phyloP scores from a whole-genome alignment of 768 basidiomycete species.

The Lyophyllum semitale region DNA sequence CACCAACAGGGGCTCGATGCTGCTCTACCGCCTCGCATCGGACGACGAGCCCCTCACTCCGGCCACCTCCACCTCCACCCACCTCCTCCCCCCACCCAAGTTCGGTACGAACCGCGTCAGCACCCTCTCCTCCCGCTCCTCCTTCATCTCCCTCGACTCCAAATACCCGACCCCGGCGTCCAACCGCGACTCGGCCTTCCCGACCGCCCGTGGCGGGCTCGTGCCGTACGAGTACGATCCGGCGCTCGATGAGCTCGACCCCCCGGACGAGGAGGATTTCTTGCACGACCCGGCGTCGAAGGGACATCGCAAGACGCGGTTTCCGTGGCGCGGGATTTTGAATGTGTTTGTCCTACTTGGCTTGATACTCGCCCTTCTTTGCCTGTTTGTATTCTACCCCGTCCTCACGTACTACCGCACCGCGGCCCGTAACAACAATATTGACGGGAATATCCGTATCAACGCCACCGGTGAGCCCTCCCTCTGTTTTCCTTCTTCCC shows the following conservation, averaged over 20 bases:
- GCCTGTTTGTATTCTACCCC: constrained; percentile 84
- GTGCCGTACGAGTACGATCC: constrained; percentile 78
- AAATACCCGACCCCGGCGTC: constrained; percentile 16
- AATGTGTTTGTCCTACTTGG: constrained; percentile 73
- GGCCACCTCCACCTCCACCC: neutral
- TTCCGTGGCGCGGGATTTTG: constrained; percentile 50
- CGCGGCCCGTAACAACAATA: constrained; percentile 37
- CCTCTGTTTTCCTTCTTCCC: neutral
- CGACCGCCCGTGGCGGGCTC: constrained; percentile 37
- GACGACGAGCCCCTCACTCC: constrained; percentile 14
- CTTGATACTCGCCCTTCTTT: constrained; percentile 62
- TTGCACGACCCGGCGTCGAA: constrained; percentile 62
- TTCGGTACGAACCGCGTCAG: constrained; percentile 13
- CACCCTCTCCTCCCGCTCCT: constrained; percentile 15
- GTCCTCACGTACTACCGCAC: constrained; percentile 53
- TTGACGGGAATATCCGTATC: constrained; percentile 65
- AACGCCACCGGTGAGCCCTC: constrained; percentile 48
- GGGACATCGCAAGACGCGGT: constrained; percentile 27
- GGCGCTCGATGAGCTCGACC: constrained; percentile 51
- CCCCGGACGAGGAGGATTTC: constrained; percentile 72
- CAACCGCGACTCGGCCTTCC: constrained; percentile 20
- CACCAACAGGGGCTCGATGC: constrained; percentile 22
- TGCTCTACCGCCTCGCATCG: constrained; percentile 25
- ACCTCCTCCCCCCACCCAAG: constrained; percentile 15
- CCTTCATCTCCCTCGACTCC: constrained; percentile 19